phyloP scores from a whole-genome alignment of 1,284 basidiomycete species.

The Ganoderma multipileum region DNA sequence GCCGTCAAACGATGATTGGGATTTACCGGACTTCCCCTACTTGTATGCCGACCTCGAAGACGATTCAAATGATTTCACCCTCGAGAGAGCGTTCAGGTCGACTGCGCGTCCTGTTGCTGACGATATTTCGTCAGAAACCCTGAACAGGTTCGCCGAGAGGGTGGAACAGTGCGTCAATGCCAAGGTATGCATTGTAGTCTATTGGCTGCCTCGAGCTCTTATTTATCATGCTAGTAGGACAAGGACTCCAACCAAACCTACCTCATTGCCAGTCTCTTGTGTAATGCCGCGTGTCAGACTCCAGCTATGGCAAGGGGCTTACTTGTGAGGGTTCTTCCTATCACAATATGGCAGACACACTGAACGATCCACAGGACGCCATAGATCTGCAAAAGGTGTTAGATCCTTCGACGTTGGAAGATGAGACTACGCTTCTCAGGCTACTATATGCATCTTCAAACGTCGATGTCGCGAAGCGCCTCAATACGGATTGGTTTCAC shows the following conservation, averaged over 20 bases:
- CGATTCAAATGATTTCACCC: constrained; percentile 55
- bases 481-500: constrained; percentile 50
- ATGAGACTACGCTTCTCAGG: constrained; percentile 59
- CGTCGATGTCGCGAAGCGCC: constrained; percentile 60
- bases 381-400: constrained; percentile 63
- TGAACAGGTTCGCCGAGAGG: constrained; percentile 59
- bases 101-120: constrained; percentile 65
- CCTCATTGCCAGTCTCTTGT: constrained; percentile 63
- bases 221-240: constrained; percentile 45
- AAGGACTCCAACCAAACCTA: constrained; percentile 55
- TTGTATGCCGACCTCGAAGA: constrained; percentile 61
- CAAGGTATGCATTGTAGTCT: constrained; percentile 49
- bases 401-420: constrained; percentile 52
- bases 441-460: constrained; percentile 70
- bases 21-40: constrained; percentile 73
- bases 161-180: constrained; percentile 58
- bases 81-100: constrained; percentile 59
- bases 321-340: constrained; percentile 46
- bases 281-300: constrained; percentile 67
- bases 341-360: not conserved
- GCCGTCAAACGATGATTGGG: constrained; percentile 77
- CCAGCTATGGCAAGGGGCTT: constrained; percentile 50
- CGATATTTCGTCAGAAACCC: constrained; percentile 50
- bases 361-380: constrained; percentile 48
- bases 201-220: not conserved